Percentiles rank a stretch among this genome's conserved stretches.
Conservation (phyloP, 768 basidiomycete species). For the Suillus brevipes region DNA sequence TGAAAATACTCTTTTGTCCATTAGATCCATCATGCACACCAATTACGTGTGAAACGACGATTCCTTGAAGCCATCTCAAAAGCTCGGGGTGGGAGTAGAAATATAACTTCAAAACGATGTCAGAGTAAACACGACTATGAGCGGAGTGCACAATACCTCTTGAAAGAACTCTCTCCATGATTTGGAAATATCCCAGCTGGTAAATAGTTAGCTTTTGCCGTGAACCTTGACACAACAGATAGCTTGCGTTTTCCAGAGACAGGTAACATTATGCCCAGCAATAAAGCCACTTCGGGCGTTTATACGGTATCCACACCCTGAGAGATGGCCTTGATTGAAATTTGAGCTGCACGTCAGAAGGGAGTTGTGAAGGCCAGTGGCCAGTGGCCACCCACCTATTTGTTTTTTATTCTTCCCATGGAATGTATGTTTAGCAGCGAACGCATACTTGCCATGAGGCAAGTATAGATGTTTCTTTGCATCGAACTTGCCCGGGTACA, state of each 20-base stretch:
- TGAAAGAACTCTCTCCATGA: conserved; percentile 11
- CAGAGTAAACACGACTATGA: neutral
- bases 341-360: neutral
- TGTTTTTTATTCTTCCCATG: conserved; percentile 1
- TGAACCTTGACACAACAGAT: neutral
- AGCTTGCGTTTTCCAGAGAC: conserved; percentile 17
- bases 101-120: conserved; percentile 13
- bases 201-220: neutral
- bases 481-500: conserved; percentile 9
- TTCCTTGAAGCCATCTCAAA: conserved; percentile 25
- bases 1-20: conserved; percentile 17
- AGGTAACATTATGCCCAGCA: conserved; percentile 14
- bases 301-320: neutral
- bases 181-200: conserved; percentile 9
- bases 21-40: conserved; percentile 10
- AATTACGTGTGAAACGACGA: conserved; percentile 17
- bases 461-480: conserved; percentile 10
- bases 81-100: conserved; percentile 18
- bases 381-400: neutral
- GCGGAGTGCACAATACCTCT: conserved; percentile 6
- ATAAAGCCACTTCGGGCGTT: conserved; percentile 5
- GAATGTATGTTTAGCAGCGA: conserved; percentile 8
- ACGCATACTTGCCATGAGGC: conserved; percentile 15
- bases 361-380: neutral
- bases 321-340: neutral